These are phyloP conservation scores for Botryotinia convoluta DNA, from an alignment of 2,329 filamentous ascomycete genomes.

Conservation along the genomic window DNA sequence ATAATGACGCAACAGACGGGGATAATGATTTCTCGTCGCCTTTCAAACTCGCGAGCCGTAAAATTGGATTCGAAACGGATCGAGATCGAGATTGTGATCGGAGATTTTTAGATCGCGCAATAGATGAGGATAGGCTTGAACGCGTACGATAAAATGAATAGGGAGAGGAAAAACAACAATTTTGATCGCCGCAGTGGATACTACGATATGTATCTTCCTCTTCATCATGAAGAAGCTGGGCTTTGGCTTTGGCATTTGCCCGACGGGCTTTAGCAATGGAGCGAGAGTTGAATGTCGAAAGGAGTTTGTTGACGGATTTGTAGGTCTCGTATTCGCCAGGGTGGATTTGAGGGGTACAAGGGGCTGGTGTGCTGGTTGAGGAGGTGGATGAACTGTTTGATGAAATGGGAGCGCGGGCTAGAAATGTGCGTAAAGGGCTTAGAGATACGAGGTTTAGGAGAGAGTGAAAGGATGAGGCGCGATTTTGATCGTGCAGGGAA, in stretches of 20 bases:
- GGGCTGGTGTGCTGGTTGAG: neutral
- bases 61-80: conserved; percentile 7
- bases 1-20: neutral
- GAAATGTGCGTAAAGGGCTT: neutral
- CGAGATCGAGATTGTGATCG: neutral
- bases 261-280: neutral
- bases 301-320: neutral
- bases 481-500: neutral
- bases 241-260: neutral
- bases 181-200: conserved; percentile 17
- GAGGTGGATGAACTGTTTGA: neutral
- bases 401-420: neutral
- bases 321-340: conserved; percentile 3
- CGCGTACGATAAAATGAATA: conserved; percentile 13
- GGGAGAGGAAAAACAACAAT: conserved; percentile 3
- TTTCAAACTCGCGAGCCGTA: neutral
- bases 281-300: conserved; percentile 4
- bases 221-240: neutral
- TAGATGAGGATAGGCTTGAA: neutral
- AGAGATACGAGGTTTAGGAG: neutral
- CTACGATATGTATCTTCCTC: conserved; percentile 13
- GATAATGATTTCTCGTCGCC: neutral
- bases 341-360: conserved; percentile 1
- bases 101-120: neutral
- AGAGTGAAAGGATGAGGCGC: neutral